These are phyloP conservation scores for Tylopilus sp. DNA, from an alignment of 1,284 basidiomycete species.

Conservation along the genomic window DNA sequence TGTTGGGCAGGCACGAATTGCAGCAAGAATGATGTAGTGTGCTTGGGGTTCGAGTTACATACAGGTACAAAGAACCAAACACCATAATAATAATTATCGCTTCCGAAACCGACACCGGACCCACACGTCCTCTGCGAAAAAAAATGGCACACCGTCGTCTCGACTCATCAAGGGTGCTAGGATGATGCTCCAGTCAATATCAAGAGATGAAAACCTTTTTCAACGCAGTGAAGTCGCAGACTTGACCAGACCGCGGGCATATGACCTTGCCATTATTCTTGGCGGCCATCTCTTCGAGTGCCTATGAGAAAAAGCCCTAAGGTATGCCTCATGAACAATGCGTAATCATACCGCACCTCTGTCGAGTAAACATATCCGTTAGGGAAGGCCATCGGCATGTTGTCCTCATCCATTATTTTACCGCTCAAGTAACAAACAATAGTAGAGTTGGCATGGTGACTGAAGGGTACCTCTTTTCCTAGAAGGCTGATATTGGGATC, in stretches of 20 bases:
- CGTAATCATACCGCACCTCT: conserved; percentile 54
- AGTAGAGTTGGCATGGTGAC: conserved; percentile 92
- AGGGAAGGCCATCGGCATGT: conserved; percentile 88
- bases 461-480: conserved; percentile 84
- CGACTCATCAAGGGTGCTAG: background rate
- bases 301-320: conserved; percentile 45
- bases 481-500: conserved; percentile 73
- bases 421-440: conserved; percentile 91
- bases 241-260: conserved; percentile 74
- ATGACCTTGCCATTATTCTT: conserved; percentile 71
- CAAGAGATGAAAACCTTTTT: conserved; percentile 87
- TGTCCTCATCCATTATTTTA: conserved; percentile 92
- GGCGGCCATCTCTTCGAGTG: conserved; percentile 78
- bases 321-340: background rate
- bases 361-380: conserved; percentile 91
- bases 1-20: conserved; percentile 21
- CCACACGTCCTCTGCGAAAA: conserved; percentile 15
- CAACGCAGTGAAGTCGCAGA: conserved; percentile 62
- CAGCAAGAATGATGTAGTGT: conserved; percentile 7
- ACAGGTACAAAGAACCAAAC: conserved; percentile 14
- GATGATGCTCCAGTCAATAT: conserved; percentile 7
- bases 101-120: conserved; percentile 20
- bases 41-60: conserved; percentile 22
- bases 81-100: conserved; percentile 19
- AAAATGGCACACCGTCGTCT: background rate